These are phyloP conservation scores for Boletellus ananas DNA, from an alignment of 768 basidiomycete species.

Conservation along the genomic window DNA sequence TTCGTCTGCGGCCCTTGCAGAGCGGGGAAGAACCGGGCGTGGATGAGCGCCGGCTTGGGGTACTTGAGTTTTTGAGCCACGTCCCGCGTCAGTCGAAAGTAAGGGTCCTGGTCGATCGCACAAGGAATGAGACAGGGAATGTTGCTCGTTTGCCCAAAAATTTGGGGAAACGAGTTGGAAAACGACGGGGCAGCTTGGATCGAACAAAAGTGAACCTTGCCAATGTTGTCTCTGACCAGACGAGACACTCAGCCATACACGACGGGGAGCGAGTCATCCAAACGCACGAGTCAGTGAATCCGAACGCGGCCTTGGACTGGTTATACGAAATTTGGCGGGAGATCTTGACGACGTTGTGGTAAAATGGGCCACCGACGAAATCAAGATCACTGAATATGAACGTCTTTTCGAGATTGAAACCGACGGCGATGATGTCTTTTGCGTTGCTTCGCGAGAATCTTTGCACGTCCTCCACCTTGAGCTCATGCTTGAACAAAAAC, in stretches of 20 bases:
- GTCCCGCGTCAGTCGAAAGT: conserved; percentile 97
- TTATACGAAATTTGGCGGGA: conserved; percentile 91
- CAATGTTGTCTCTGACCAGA: conserved; percentile 86
- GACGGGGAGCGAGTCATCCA: background rate
- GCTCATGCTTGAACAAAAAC: conserved; percentile 94
- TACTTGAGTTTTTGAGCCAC: conserved; percentile 92
- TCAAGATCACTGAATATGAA: conserved; percentile 96
- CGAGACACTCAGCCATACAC: background rate
- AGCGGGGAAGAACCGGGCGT: conserved; percentile 97
- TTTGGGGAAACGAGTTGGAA: conserved; percentile 97
- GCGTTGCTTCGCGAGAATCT: conserved; percentile 82
- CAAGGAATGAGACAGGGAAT: conserved; percentile 95
- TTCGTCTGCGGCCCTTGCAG: conserved; percentile 97
- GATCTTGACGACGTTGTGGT: conserved; percentile 89
- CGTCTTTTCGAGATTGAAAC: conserved; percentile 87
- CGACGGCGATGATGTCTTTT: conserved; percentile 95
- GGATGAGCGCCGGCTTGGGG: conserved; percentile 88
- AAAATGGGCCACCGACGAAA: conserved; percentile 89
- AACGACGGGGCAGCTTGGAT: conserved; percentile 96
- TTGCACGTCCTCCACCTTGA: conserved; percentile 85
- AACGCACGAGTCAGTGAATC: conserved; percentile 91
- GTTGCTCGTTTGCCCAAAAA: conserved; percentile 78
- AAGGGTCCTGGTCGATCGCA: conserved; percentile 96
- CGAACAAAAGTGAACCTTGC: conserved; percentile 94
- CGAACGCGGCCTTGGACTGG: conserved; percentile 93